phyloP scores from a whole-genome alignment of 352 stramenopile species.

The Globisporangium orthogonon region DNA sequence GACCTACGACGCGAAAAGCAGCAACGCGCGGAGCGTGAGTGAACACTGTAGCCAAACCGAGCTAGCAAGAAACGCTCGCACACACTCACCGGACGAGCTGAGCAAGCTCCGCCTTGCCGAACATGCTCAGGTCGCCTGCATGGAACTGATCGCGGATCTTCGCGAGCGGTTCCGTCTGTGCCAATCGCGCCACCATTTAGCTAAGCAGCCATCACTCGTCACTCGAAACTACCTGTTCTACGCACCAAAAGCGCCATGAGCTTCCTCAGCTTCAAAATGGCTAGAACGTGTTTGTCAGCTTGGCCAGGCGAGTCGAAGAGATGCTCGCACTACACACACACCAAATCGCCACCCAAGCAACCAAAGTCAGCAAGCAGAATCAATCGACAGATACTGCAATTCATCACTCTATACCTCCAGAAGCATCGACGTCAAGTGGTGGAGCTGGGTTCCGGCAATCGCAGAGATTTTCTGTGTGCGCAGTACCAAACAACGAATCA shows the following conservation, averaged over 20 bases:
- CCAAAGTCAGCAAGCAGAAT: not conserved
- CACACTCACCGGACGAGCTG: conserved; percentile 37
- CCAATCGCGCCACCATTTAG: not conserved
- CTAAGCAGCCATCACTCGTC: not conserved
- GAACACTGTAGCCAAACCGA: not conserved
- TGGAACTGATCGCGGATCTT: conserved; percentile 54
- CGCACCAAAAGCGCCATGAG: conserved; percentile 46
- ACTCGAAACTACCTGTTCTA: not conserved
- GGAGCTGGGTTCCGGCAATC: conserved; percentile 30
- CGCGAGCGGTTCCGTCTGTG: conserved; percentile 51
- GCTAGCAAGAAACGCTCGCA: not conserved
- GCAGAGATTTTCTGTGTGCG: conserved; percentile 43
- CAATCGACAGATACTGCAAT: not conserved
- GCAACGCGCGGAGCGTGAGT: not conserved
- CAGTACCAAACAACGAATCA: not conserved
- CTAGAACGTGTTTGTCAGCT: conserved; percentile 43
- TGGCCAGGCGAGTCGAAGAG: conserved; percentile 45
- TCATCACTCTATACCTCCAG: conserved; percentile 26
- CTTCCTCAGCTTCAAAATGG: conserved; percentile 39
- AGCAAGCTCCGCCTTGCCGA: conserved; percentile 34
- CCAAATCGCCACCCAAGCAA: not conserved
- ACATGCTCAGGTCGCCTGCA: conserved; percentile 29
- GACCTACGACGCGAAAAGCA: conserved; percentile 20
- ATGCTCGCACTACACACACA: conserved; percentile 25
- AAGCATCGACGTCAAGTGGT: conserved; percentile 39